Base-by-base conservation (phyloP, 2,329 filamentous ascomycete genomes). In the Aspergillus costaricaensis region DNA sequence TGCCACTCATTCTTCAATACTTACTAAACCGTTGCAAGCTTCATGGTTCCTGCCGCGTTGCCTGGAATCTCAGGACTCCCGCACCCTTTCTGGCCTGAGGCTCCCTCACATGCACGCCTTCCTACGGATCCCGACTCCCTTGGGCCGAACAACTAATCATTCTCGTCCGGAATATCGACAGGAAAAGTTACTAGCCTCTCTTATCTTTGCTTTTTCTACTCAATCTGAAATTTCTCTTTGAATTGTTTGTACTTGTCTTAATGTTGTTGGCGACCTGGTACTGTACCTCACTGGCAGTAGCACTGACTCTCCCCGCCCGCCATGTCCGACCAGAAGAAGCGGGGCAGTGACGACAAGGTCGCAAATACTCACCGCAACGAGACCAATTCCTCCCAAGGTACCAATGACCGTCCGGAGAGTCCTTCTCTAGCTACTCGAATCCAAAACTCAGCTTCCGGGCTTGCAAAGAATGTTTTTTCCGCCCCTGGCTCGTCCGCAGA, bases 361-460 rank as follows among this genome's bases (percentile, higher is more conserved):
- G 55, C 52, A 55, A 62, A 59, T 39, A 25, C 60, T 43, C 44
- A 55, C 49, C 58, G 25, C 41, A 60, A 52, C 43, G 50, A 60
- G 27, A 19, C 50, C 49, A 60, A 63, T 21, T 30, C 36, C 30
- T 27, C 51, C 25, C 50, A 36, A 27, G 48, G 59, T 23, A 25
- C 54, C 19, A 55, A 58, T 32, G 51, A 57, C 23, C 50, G 65
- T 38, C 62, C 67, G 62, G 57, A 61, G 23, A 51, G 57, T 17
- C 62, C 61, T 19, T 74, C 72, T 15, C 58, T 77, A 15, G 53
- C 71, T 15, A 56, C 44, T 55, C 67, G 68, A 25, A 72, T 73
- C 44, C 70, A 73, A 56, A 66, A 68, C 52, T 79, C 77, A 25
- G 77, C 77, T 30, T 69, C 66, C 12, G 68, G 70, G 0, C 70